Base-by-base conservation (phyloP, 108 stramenopile genomes). In the Nitzschia palea region DNA sequence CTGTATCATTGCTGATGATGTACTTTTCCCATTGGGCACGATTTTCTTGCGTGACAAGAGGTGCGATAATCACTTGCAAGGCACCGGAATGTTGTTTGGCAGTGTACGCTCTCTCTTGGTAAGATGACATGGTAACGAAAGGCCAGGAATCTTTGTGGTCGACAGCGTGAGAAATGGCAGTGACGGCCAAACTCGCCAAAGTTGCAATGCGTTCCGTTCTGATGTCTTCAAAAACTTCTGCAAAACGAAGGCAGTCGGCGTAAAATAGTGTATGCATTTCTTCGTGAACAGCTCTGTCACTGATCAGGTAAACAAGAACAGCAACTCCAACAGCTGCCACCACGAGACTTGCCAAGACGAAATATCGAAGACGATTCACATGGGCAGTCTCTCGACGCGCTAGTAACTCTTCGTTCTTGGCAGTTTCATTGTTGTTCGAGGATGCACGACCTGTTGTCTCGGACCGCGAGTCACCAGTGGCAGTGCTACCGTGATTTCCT, bases 221-320 rank as follows among this genome's bases (percentile, higher is more conserved):
- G 36, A 68, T 68, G 3, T 20, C 67, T 27, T 68, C 55, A 37
- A 70, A 70, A 8, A 32, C 69, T 36, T 68, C 56, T n/a, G n/a
- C 8, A 9, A 60, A 1, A 3, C 59, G 59, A 23, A 40, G 12
- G 45, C 45, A 8, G 1, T 51, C 52, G 1, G 51, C 20, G 4
- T 66, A 18, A 22, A 45, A 66, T 12, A 40, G 32, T 22, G 35
- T 27, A 4, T 52, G 20, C 50, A 54, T 54, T 29, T 66, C 65
- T 4, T 52, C 52, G 4, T 26, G 28, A 22, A 22, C 9, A 1
- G 65, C 17, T 14, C 4, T 34, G 4, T 8, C 6, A 28, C 35
- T 54, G 22, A 66, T 18, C 8, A 54, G 3, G 31, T 14, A 54
- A 1, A 66, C 52, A 8, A 66, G 2, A 8, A 52, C 36, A 14